Percentiles rank a stretch among this genome's conserved stretches.
These are phyloP conservation scores for Beauveria sp. DNA, from an alignment of 2,329 filamentous ascomycete species.

Conservation along the genomic window DNA sequence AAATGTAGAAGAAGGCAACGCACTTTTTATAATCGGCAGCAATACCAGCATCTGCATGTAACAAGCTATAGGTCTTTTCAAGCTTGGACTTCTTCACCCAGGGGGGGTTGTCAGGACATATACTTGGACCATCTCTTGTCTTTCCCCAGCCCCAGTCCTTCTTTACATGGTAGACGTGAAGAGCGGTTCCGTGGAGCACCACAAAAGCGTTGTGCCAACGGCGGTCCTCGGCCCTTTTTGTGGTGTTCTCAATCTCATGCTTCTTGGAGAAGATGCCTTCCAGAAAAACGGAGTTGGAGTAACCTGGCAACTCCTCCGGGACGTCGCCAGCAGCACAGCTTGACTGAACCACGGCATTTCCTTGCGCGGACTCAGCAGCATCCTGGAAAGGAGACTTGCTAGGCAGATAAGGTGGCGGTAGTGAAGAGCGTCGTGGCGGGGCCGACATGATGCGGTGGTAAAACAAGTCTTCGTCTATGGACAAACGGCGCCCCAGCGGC, in stretches of 20 bases:
- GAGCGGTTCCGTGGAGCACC: conserved; percentile 58
- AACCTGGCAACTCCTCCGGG: conserved; percentile 44
- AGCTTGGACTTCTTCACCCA: conserved; percentile 48
- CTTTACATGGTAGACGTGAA: conserved; percentile 59
- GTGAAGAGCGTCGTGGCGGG: conserved; percentile 34
- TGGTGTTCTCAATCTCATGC: conserved; percentile 59
- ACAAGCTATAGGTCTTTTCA: conserved; percentile 61
- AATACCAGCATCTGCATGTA: conserved; percentile 68
- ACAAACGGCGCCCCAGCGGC: conserved; percentile 39
- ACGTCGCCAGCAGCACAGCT: conserved; percentile 20
- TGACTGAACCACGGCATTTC: not conserved
- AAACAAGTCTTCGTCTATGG: conserved; percentile 48
- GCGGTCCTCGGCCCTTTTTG: conserved; percentile 52
- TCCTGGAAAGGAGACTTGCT: conserved; percentile 10
- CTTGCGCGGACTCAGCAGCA: not conserved
- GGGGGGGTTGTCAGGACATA: conserved; percentile 41
- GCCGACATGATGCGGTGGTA: conserved; percentile 45
- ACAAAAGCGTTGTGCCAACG: conserved; percentile 59
- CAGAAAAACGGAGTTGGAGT: conserved; percentile 47
- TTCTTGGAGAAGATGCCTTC: conserved; percentile 55
- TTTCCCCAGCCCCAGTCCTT: conserved; percentile 45
- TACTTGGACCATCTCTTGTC: conserved; percentile 38
- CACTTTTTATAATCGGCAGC: conserved; percentile 66
- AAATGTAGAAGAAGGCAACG: conserved; percentile 21
- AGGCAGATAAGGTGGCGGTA: conserved; percentile 39